Evolutionary conservation across 2,329 filamentous ascomycete genomes (phyloP), one percentile per base, ranked within the genome.

Genomic region (Ophiostoma ulmi): DNA sequence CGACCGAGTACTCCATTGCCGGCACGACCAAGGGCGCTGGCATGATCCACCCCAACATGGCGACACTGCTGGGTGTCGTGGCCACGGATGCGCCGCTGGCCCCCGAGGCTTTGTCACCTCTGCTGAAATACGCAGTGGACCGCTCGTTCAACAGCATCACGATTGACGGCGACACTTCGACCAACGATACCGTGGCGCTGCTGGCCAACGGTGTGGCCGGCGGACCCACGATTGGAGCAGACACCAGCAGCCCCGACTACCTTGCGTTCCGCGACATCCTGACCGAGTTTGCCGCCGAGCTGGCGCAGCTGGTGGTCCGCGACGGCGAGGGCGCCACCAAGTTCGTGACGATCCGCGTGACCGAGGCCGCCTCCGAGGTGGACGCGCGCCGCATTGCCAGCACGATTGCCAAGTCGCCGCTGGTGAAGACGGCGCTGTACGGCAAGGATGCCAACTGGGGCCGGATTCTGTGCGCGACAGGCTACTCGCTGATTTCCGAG

Each of bases 11-110:
- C 82, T 86, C 87, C 75, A 90, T 99, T 68, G 93, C 92, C 14
- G 95, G 95, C 75, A 96, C 97, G 88, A 97, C 94, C 77, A 99
- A 99, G 83, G 95, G 95, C 71, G 95, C 95, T 5, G 95, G 95
- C 77, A 99, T 99, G 95, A 97, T 99, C 79, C 94, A 97, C 78
- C 95, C 95, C 67, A 98, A 99, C 83, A 97, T 99, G 94, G 95
- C 93, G 39, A 99, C 95, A 0, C 87, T 98, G 44, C 88, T 99
- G 48, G 93, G 92, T 70, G 91, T 98, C 73, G 86, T 98, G 77
- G 93, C 92, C 77, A 99, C 95, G 17, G 95, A 99, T 76, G 94
- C 91, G 0, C 91, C 93, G 39, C 87, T 98, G 76, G 85, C 88
- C 0, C 84, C 91, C 3, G 78, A 80, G 0, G 85, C 90, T 11